Evolutionary conservation across 495 filamentous ascomycete genomes (phyloP).

Genomic region (Aspergillus sclerotioniger): DNA sequence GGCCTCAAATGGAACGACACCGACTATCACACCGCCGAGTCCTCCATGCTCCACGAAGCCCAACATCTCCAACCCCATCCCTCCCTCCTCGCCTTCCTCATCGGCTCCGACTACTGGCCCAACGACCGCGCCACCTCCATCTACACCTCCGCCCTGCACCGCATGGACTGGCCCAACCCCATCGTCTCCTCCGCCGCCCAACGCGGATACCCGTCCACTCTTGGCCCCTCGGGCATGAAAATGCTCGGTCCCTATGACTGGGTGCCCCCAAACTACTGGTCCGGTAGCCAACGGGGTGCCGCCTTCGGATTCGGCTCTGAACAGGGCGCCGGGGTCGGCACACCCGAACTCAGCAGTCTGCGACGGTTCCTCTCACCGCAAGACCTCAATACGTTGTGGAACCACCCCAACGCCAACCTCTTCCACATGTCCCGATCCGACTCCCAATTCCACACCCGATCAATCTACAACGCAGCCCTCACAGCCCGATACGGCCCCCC

Average conservation of each 20-base stretch:
- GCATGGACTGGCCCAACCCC: constrained; percentile 55
- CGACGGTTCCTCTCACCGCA: constrained; percentile 49
- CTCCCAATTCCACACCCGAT: constrained; percentile 53
- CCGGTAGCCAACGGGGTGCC: constrained; percentile 48
- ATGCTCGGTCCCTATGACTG: constrained; percentile 70
- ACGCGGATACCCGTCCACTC: constrained; percentile 48
- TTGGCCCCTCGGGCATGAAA: constrained; percentile 60
- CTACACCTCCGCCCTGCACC: constrained; percentile 48
- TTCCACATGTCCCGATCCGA: constrained; percentile 59
- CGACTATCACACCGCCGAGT: constrained; percentile 55
- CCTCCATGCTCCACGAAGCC: constrained; percentile 58
- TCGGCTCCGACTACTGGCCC: constrained; percentile 64
- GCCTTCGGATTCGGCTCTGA: constrained; percentile 65
- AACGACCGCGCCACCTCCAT: constrained; percentile 52
- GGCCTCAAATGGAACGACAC: constrained; percentile 46
- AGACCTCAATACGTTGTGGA: constrained; percentile 57
- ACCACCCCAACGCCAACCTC: constrained; percentile 44
- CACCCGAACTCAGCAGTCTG: constrained; percentile 54
- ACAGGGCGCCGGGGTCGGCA: constrained; percentile 59
- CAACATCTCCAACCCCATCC: constrained; percentile 59
- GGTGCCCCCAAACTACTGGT: constrained; percentile 66
- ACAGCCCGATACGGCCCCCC: constrained; percentile 55
- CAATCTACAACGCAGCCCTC: constrained; percentile 55
- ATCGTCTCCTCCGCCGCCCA: constrained; percentile 58
- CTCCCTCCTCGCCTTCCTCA: constrained; percentile 53